Conservation (phyloP, 192 early-diverging fungal genomes). For the Podochytrium sp. region DNA sequence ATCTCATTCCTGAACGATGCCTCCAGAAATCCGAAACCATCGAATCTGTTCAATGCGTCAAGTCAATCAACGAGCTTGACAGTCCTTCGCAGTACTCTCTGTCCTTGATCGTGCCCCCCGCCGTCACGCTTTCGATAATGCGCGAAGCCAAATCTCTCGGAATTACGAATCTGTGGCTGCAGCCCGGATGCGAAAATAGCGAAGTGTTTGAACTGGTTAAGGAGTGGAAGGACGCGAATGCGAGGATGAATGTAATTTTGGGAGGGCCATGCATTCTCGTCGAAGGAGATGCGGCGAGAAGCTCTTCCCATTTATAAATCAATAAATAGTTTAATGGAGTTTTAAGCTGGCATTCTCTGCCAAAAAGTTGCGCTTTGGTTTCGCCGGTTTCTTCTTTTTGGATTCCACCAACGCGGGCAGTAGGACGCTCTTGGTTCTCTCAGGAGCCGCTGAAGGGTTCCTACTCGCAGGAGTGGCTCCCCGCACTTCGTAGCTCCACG, state of each 20-base stretch:
- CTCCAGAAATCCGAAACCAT: constrained; percentile 11
- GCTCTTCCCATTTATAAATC: neutral
- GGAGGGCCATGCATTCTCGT: constrained; percentile 75
- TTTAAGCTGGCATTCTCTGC: neutral
- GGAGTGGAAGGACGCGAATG: constrained; percentile 19
- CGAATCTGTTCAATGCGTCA: constrained; percentile 12
- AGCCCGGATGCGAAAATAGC: constrained; percentile 68
- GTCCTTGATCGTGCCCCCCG: constrained; percentile 74
- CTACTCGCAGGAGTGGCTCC: constrained; percentile 33
- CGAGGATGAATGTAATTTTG: constrained; percentile 54
- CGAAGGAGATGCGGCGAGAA: constrained; percentile 19
- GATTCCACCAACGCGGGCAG: neutral
- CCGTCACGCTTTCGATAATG: constrained; percentile 62
- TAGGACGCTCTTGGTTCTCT: neutral
- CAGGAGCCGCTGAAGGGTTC: neutral
- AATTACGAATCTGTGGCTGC: constrained; percentile 70
- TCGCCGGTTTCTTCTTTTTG: neutral
- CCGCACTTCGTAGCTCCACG: constrained; percentile 42
- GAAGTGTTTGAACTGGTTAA: constrained; percentile 55
- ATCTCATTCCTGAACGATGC: neutral
- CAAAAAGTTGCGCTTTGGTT: constrained; percentile 20
- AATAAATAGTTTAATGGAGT: neutral
- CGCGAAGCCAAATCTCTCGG: constrained; percentile 62
- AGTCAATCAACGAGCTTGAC: constrained; percentile 14
- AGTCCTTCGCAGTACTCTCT: constrained; percentile 48